Evolutionary conservation across 108 stramenopile genomes (phyloP).

Genomic region (Schizochytrium sp.): DNA sequence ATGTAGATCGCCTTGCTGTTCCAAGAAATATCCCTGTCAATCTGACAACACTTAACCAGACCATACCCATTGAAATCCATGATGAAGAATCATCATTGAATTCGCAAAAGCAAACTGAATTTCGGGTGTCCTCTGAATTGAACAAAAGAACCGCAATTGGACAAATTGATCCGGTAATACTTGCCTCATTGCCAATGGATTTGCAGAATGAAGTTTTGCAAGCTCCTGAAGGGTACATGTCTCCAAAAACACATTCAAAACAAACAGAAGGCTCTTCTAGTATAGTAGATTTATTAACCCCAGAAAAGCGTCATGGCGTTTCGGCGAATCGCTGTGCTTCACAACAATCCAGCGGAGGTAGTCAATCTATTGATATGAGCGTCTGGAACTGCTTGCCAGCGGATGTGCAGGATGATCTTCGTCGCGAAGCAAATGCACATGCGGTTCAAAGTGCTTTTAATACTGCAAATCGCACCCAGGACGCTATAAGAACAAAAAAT

Average conservation of each 20-base stretch:
- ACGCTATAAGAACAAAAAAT: background rate
- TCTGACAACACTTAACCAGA: no score
- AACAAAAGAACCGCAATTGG: no score
- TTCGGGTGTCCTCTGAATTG: no score
- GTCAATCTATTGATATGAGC: constrained; percentile 2
- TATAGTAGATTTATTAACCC: background rate
- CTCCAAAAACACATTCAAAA: background rate
- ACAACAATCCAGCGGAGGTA: background rate
- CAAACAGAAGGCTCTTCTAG: background rate
- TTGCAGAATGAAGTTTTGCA: background rate
- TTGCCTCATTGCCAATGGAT: no score
- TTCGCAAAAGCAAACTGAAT: no score
- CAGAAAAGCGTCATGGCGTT: background rate
- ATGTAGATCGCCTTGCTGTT: no score
- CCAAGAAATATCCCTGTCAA: no score
- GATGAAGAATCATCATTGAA: no score
- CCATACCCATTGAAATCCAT: no score
- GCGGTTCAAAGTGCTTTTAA: background rate
- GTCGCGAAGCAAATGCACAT: background rate
- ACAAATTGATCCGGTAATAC: no score
- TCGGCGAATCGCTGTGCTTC: no score
- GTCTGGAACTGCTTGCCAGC: constrained; percentile 42
- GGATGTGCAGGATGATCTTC: constrained; percentile 25
- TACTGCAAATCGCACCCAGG: background rate
- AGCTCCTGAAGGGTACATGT: background rate